A percentile compares a stretch with the other conserved stretches of the same genome.
Evolutionary conservation across 371 early-diverging fungal genomes (phyloP).

Genomic region (Funneliformis caledonium): DNA sequence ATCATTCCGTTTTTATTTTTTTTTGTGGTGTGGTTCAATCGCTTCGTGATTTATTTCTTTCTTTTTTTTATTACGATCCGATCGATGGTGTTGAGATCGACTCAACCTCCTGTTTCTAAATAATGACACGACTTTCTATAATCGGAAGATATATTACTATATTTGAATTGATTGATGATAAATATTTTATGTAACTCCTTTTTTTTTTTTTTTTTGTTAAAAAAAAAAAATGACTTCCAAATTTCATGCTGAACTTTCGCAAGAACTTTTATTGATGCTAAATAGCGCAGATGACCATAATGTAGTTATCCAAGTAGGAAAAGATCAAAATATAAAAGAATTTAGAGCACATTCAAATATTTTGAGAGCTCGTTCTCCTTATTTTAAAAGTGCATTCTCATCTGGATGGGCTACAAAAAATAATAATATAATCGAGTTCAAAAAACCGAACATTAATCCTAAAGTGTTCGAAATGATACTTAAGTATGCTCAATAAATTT

Average conservation of each 20-base stretch:
- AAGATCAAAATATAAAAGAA: not conserved
- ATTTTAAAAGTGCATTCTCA: slow-evolving; percentile 20
- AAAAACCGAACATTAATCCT: slow-evolving; percentile 1
- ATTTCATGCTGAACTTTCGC: not conserved
- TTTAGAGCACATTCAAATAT: slow-evolving; percentile 17
- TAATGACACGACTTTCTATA: no score
- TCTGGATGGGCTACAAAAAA: not conserved
- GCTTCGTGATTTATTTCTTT: no score
- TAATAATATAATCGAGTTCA: not conserved
- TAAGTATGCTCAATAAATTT: not conserved
- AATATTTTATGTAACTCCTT: no score
- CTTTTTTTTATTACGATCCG: no score
- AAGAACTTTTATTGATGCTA: not conserved
- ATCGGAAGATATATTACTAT: no score
- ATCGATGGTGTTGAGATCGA: no score
- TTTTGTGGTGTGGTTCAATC: no score
- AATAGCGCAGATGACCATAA: not conserved
- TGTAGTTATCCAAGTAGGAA: slow-evolving; percentile 12
- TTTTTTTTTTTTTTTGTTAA: no score
- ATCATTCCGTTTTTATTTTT: no score
- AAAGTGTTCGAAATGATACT: slow-evolving; percentile 6
- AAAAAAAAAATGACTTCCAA: not conserved
- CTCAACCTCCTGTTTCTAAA: no score
- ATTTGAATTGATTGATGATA: no score
- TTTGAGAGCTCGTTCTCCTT: not conserved